phyloP scores from a whole-genome alignment of 2,329 filamentous ascomycete species.

The Penicillium sp. region DNA sequence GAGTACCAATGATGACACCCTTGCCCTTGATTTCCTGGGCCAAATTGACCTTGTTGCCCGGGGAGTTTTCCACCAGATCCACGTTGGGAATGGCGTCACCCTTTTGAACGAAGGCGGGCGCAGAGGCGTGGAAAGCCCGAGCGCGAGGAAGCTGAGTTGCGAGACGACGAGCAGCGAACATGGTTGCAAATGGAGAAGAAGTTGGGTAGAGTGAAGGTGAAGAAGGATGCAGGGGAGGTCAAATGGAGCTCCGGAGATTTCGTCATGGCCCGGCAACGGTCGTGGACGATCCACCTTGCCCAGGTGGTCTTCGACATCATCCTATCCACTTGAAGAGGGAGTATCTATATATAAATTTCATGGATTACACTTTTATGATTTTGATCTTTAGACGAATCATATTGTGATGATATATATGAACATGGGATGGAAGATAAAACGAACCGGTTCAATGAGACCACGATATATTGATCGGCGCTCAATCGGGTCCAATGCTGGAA shows the following conservation, averaged over 20 bases:
- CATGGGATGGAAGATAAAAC: not conserved
- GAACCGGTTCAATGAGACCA: not conserved
- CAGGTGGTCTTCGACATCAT: too few relatives aligned
- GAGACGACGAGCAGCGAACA: constrained; percentile 38
- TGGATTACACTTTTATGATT: not conserved
- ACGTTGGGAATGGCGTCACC: constrained; percentile 75
- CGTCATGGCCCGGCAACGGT: constrained; percentile 12
- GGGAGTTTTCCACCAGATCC: constrained; percentile 76
- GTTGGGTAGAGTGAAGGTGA: not conserved
- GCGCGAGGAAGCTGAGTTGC: constrained; percentile 29
- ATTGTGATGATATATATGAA: not conserved
- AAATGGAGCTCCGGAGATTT: constrained; percentile 11
- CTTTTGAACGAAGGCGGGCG: constrained; percentile 55
- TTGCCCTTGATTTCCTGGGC: constrained; percentile 69
- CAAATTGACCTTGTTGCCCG: constrained; percentile 85
- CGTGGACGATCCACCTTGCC: constrained; percentile 9
- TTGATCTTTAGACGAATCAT: not conserved
- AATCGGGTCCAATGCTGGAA: too few relatives aligned
- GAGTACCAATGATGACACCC: constrained; percentile 78
- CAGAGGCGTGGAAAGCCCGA: constrained; percentile 36
- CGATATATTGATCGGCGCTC: too few relatives aligned
- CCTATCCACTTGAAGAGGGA: too few relatives aligned
- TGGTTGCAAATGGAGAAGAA: constrained; percentile 14
- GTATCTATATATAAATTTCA: not conserved
- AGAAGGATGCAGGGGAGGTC: not conserved